Evolutionary conservation across 2,329 filamentous ascomycete genomes (phyloP), one percentile per base, ranked within the genome.

Genomic region (Lasiodiplodia hormozganensis): DNA sequence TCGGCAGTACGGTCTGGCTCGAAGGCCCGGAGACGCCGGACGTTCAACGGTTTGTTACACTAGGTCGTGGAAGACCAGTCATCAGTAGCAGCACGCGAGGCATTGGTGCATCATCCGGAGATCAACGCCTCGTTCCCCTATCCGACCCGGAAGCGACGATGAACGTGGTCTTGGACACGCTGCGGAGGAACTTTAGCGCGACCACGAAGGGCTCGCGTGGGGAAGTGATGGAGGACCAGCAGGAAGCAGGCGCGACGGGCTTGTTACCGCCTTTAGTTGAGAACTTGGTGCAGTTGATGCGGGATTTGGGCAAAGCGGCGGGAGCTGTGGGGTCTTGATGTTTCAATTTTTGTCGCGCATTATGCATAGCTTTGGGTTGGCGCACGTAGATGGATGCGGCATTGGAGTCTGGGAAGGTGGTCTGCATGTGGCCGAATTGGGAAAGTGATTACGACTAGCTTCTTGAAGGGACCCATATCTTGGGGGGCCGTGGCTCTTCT

Each of bases 241-340:
- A 21, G 66, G 54, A 81, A 36, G 83, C 84, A 36, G 73, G 73
- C 70, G 75, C 54, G 73, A 74, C 31, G 72, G 74, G 69, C 53
- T 62, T 73, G 7, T 76, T 77, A 69, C 87, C 90, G 14, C 86
- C 89, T 0, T 83, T 93, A 54, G 89, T 92, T 1, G 89, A 91
- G 72, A 92, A 92, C 70, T 76, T 92, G 58, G 85, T 88, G 56
- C 84, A 88, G 56, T 78, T 92, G 71, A 85, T 92, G 73, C 85
- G 85, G 70, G 88, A 89, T 70, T 76, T 92, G 65, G 85, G 86
- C 4, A 82, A 83, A 71, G 85, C 85, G 4, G 84, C 85, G 11
- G 58, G 67, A 3, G 60, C 47, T 34, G 31, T 64, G 5, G 28
- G 60, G 4, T 25, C n/a, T 52, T 64, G 47, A 64, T 11, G 16